Base-by-base conservation (phyloP, 2,329 filamentous ascomycete species). In the Colletotrichum sp. region DNA sequence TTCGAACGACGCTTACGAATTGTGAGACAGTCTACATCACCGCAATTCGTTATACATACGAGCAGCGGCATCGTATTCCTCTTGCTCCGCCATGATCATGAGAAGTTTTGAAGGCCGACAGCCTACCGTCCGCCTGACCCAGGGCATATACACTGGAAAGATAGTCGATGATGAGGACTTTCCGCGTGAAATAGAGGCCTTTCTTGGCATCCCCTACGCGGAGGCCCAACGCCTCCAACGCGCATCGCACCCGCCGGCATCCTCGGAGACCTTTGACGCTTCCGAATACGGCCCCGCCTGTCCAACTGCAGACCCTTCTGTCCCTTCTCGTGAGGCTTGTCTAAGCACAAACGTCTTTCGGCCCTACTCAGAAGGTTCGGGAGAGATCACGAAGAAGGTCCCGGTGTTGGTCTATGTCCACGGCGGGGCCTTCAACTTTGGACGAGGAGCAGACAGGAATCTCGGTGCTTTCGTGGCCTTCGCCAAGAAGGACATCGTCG, bases 391-490 rank as follows among this genome's bases (percentile, higher is more conserved):
- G 77, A 81, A 78, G 52, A 80, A 76, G 64, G 63, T 83, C 15
- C 82, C 91, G 1, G 89, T 92, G 16, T 82, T 90, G n/a, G 82
- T 93, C 3, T 93, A 92, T 80, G 83, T 94, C 36, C 92, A 93
- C 80, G 92, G 92, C 60, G 92, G 92, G 4, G 89, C 86, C 7
- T 94, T 93, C 84, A 89, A 93, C 85, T 87, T 87, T 79, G 87
- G 90, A 48, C 79, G 83, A 79, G 87, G 90, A 67, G 80, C 85
- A 34, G 89, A 90, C 84, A 87, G 93, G 72, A 89, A 94, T 80
- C 90, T 93, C 77, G 88, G 87, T 0, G 90, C 90, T 43, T 91
- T 94, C 83, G 89, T 93, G 16, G 87, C 89, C 7, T 93, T 90
- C 85, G 83, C 88, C 4, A 83, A 85, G 30, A 81, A 84, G 60